phyloP scores from a whole-genome alignment of 1,284 basidiomycete species.

The Fomitopsis palustris region DNA sequence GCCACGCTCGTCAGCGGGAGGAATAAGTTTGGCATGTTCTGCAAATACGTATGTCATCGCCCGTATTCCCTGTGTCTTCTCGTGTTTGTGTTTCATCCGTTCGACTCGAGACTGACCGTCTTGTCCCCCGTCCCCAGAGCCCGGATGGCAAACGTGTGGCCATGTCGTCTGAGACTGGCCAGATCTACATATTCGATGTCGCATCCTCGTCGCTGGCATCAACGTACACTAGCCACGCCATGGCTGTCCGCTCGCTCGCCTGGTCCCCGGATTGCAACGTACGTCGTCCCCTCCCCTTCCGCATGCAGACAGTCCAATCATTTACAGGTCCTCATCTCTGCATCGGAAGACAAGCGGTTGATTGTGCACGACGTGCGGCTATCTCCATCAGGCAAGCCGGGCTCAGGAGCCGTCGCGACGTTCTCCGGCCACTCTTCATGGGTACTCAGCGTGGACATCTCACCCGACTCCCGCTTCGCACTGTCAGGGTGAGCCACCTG shows the following conservation, averaged over 20 bases:
- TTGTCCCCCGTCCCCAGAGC: constrained; percentile 47
- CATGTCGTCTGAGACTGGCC: constrained; percentile 76
- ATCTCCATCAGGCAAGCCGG: constrained; percentile 51
- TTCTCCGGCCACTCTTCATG: constrained; percentile 84
- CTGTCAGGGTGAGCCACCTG: constrained; percentile 65
- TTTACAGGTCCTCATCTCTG: constrained; percentile 72
- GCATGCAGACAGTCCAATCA: not conserved
- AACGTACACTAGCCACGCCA: constrained; percentile 82
- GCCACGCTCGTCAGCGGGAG: constrained; percentile 63
- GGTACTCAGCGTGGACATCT: constrained; percentile 79
- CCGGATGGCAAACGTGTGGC: constrained; percentile 80
- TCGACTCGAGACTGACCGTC: not conserved
- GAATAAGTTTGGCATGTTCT: constrained; percentile 79
- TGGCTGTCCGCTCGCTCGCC: constrained; percentile 76
- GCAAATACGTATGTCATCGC: constrained; percentile 62
- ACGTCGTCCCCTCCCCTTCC: constrained; percentile 9
- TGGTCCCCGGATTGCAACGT: constrained; percentile 82
- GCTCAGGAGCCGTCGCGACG: constrained; percentile 76
- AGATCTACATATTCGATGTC: constrained; percentile 79
- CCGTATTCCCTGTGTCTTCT: not conserved
- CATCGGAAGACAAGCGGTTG: constrained; percentile 85
- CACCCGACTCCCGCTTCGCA: constrained; percentile 73
- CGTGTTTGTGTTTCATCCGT: not conserved
- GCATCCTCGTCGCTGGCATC: constrained; percentile 58
- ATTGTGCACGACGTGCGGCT: constrained; percentile 80